Evolutionary conservation across 768 basidiomycete species (phyloP), one percentile per base, ranked within the genome.

Genomic region (Chalciporus piperatus): DNA sequence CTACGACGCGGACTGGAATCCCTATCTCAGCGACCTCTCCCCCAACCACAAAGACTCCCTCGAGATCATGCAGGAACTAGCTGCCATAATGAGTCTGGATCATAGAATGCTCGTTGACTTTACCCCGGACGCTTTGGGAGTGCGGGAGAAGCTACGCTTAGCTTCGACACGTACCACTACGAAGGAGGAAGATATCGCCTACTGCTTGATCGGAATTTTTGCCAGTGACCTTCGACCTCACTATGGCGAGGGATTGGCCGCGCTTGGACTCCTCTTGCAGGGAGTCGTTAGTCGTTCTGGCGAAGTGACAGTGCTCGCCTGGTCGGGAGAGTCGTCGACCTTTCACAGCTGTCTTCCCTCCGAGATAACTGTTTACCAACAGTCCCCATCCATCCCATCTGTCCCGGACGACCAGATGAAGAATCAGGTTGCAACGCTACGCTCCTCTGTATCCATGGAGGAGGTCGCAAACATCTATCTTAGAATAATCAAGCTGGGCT

Each of bases 141-240:
- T 40, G 19, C 17, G 17, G 22, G 39, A 11, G 11, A 40, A 7
- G 53, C 55, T 51, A 3, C 39, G 44, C 19, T 16, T 51, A 7
- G 61, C 60, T 14, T 59, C 61, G 9, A 52, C 30, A 22, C 55
- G 61, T 22, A 22, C 30, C 54, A 47, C 61, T 6, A 59, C 61
- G 1, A 27, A 41, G 16, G 48, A 50, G 14, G 61, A 59, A 47
- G 61, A 60, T 45, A 33, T 41, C 13, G 57, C 59, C 8, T 62
- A 63, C 32, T 57, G 47, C 12, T 37, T 63, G 32, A 52, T 63
- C 22, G 59, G 57, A 3, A 51, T 63, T 8, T 57, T 50, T 17
- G 17, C 5, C 1, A 50, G 48, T 27, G 41, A 50, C 23, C 25
- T 50, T 16, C 4, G 16, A 0, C 39, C 40, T 8, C 28, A n/a